phyloP scores from a whole-genome alignment of 148 eudicot species.

The Rhododendron williamsianum region DNA sequence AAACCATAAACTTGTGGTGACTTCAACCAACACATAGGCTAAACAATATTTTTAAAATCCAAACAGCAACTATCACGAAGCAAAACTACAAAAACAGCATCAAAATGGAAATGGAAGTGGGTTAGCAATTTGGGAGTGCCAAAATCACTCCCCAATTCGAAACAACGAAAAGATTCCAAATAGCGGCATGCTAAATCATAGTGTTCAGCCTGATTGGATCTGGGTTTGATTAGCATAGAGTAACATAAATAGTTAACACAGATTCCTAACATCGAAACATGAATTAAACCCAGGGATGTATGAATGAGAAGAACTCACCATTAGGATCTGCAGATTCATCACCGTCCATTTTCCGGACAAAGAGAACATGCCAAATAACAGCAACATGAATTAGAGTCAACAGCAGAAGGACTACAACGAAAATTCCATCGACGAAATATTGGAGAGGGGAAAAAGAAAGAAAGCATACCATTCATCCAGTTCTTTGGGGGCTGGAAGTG shows the following conservation, averaged over 20 bases:
- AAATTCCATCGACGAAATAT: not conserved
- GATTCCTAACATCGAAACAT: not conserved
- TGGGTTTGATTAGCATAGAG: not conserved
- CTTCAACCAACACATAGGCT: too few relatives aligned
- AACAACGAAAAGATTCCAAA: too few relatives aligned
- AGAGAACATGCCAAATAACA: not conserved
- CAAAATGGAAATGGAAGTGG: too few relatives aligned
- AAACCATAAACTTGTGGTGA: too few relatives aligned
- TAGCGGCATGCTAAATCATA: too few relatives aligned
- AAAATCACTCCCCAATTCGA: too few relatives aligned
- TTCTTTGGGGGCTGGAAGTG: slow-evolving; percentile 36
- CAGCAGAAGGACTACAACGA: not conserved
- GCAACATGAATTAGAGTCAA: not conserved
- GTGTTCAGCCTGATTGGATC: not conserved
- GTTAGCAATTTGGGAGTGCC: too few relatives aligned
- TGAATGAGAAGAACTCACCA: slow-evolving; percentile 6
- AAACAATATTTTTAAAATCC: too few relatives aligned
- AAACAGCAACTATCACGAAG: too few relatives aligned
- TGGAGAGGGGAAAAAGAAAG: not conserved
- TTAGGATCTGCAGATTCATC: slow-evolving; percentile 18
- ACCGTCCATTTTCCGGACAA: slow-evolving; percentile 11
- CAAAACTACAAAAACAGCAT: too few relatives aligned
- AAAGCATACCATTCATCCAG: slow-evolving; percentile 34
- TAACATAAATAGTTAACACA: not conserved
- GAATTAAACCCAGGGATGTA: not conserved